A percentile compares a stretch with the other conserved stretches of the same genome.
phyloP scores from a whole-genome alignment of 2,329 filamentous ascomycete species.

The Pestalotiopsis sp. region DNA sequence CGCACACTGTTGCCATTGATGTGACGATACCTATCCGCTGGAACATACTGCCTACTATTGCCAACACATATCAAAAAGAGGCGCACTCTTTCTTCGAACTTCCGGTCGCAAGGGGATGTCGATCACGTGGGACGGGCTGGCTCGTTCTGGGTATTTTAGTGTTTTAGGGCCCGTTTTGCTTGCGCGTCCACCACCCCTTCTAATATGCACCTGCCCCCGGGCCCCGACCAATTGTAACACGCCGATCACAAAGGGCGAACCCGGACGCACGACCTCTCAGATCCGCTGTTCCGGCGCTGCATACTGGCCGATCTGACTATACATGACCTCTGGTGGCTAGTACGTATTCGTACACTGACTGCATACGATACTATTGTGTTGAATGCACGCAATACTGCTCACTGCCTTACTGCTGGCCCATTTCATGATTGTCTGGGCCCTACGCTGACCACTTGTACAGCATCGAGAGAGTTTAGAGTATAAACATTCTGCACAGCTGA shows the following conservation, averaged over 20 bases:
- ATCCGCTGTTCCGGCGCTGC: neutral
- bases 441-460: neutral
- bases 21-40: neutral
- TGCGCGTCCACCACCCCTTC: constrained; percentile 28
- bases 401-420: too few relatives aligned
- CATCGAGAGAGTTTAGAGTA: too few relatives aligned
- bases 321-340: too few relatives aligned
- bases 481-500: too few relatives aligned
- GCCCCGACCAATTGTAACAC: constrained; percentile 24
- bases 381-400: too few relatives aligned
- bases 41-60: neutral
- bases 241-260: neutral
- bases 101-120: neutral
- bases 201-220: constrained; percentile 22
- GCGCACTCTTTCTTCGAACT: neutral
- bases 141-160: constrained; percentile 5
- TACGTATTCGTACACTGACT: too few relatives aligned
- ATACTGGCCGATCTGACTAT: too few relatives aligned
- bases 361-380: too few relatives aligned
- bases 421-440: too few relatives aligned
- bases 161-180: constrained; percentile 22
- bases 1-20: too few relatives aligned
- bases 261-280: neutral
- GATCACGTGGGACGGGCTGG: constrained; percentile 7
- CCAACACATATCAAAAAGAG: neutral